Conservation (phyloP, 306 rosid species). For the Hippophae tibetana region DNA sequence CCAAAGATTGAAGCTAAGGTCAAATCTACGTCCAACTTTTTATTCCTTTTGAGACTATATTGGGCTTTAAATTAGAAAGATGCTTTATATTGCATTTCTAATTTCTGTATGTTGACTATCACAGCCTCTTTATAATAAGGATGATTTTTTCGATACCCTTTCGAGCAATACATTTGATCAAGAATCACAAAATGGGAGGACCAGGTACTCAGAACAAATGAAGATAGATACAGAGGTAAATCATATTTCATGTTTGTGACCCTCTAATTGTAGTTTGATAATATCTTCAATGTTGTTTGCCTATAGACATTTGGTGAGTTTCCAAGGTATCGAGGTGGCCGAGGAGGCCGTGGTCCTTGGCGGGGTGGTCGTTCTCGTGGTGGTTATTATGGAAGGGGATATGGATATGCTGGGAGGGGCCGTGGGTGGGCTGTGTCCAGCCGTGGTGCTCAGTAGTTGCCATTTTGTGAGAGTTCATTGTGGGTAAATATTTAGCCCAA, state of each 20-base stretch:
- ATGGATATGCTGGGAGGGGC: conserved; percentile 59
- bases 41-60: conserved; percentile 6
- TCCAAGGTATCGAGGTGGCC: conserved; percentile 67
- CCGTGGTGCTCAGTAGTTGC: too few relatives aligned
- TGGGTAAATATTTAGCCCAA: too few relatives aligned
- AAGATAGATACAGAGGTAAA: conserved; percentile 82
- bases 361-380: conserved; percentile 75
- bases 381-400: conserved; percentile 72
- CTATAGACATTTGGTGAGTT: conserved; percentile 83
- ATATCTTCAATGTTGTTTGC: conserved; percentile 13
- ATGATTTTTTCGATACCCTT: conserved; percentile 81
- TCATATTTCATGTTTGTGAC: not conserved
- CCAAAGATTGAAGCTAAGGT: conserved; percentile 25
- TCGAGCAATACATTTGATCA: conserved; percentile 38
- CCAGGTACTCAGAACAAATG: conserved; percentile 68
- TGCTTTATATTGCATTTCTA: not conserved
- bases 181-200: conserved; percentile 62
- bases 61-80: not conserved
- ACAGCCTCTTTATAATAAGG: conserved; percentile 76
- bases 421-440: conserved; percentile 29
- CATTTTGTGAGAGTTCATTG: too few relatives aligned
- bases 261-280: not conserved
- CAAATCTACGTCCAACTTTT: too few relatives aligned
- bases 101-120: conserved; percentile 12
- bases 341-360: conserved; percentile 63